Evolutionary conservation across 2,329 filamentous ascomycete genomes (phyloP).

Genomic region (Trichoderma sp.): DNA sequence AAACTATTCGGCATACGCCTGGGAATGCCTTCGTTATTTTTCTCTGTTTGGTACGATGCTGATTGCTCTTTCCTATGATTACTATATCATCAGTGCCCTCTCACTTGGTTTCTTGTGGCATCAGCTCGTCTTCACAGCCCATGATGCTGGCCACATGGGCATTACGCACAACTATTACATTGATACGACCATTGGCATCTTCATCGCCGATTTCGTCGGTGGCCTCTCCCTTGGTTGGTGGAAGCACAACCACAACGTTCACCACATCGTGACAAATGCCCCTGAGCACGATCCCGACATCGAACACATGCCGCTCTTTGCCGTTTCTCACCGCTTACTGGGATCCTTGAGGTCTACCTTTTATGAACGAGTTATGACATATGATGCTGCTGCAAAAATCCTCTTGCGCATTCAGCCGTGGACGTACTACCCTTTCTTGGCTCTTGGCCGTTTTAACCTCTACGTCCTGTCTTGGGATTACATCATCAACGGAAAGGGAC

Average conservation of each 20-base stretch:
- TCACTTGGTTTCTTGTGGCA: slow-evolving; percentile 54
- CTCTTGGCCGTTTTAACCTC: slow-evolving; percentile 69
- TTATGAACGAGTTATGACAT: slow-evolving; percentile 63
- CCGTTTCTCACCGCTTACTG: slow-evolving; percentile 65
- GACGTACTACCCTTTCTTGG: slow-evolving; percentile 68
- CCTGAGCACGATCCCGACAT: slow-evolving; percentile 60
- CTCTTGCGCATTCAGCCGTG: slow-evolving; percentile 61
- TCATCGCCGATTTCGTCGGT: slow-evolving; percentile 64
- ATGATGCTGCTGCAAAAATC: slow-evolving; percentile 59
- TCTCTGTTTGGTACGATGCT: slow-evolving; percentile 50
- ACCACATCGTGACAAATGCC: slow-evolving; percentile 65
- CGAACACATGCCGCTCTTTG: slow-evolving; percentile 68
- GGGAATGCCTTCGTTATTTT: slow-evolving; percentile 55
- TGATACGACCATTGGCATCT: slow-evolving; percentile 61
- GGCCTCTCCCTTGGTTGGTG: slow-evolving; percentile 67
- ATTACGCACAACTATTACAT: slow-evolving; percentile 59
- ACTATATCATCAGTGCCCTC: slow-evolving; percentile 57
- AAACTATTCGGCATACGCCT: slow-evolving; percentile 55
- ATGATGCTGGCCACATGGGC: slow-evolving; percentile 63
- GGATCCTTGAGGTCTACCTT: slow-evolving; percentile 61
- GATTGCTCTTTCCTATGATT: slow-evolving; percentile 45
- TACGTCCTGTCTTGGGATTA: slow-evolving; percentile 67
- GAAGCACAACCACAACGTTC: slow-evolving; percentile 68
- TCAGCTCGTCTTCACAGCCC: slow-evolving; percentile 67
- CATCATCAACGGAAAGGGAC: slow-evolving; percentile 49